Percentiles rank a stretch among this genome's conserved stretches.
These are phyloP conservation scores for Cyclospora cayetanensis DNA, from an alignment of 169 alveolate species.

Conservation along the genomic window DNA sequence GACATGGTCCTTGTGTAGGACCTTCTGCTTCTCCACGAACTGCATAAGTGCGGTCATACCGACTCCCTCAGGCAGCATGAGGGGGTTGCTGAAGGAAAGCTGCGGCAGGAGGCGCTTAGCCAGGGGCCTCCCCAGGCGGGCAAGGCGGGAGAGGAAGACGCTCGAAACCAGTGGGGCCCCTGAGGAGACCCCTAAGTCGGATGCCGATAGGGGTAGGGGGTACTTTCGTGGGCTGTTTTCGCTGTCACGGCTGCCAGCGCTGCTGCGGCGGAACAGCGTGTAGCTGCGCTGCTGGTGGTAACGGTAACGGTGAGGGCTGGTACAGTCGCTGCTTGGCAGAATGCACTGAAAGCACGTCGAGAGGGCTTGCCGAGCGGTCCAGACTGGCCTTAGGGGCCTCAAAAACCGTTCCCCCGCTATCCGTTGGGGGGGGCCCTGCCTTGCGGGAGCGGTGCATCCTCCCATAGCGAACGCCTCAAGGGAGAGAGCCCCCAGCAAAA, in stretches of 20 bases:
- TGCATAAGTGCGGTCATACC: conserved; percentile 17
- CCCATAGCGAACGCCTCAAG: neutral
- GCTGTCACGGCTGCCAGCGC: neutral
- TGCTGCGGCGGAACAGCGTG: neutral
- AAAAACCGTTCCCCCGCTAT: neutral
- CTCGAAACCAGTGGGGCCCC: neutral
- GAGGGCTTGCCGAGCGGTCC: too few species aligned
- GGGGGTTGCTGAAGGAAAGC: conserved; percentile 11
- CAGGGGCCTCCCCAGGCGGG: neutral
- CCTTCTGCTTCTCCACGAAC: conserved; percentile 44
- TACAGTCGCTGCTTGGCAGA: too few species aligned
- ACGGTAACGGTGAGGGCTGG: neutral
- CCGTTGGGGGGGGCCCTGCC: neutral
- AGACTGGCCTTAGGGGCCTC: too few species aligned
- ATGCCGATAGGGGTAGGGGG: neutral
- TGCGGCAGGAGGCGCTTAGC: conserved; percentile 31
- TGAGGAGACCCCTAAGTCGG: neutral
- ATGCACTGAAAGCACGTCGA: too few species aligned
- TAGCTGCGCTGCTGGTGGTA: neutral
- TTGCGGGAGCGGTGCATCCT: neutral
- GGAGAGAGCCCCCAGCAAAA: neutral
- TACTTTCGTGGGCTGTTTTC: neutral
- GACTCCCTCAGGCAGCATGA: neutral
- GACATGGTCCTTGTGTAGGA: conserved; percentile 56
- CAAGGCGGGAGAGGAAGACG: neutral